phyloP scores from a whole-genome alignment of 2,329 filamentous ascomycete species.

The Nannizziopsis arthrosporioides region DNA sequence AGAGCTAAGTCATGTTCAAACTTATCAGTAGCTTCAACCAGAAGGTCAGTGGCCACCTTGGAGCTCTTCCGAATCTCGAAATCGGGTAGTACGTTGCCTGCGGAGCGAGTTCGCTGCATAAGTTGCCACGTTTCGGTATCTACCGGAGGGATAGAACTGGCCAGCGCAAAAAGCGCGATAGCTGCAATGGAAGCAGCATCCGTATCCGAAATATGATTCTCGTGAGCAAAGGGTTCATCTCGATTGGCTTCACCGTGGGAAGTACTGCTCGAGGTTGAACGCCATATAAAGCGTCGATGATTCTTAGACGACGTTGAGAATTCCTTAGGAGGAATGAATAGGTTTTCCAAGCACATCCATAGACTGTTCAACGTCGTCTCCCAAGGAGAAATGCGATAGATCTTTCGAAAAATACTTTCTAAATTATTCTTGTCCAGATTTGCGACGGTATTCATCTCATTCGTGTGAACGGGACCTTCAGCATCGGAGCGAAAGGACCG shows the following conservation, averaged over 20 bases:
- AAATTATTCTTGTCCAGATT: conserved; percentile 23
- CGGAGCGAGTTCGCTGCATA: conserved; percentile 34
- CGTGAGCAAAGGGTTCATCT: conserved; percentile 2
- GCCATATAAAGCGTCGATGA: conserved; percentile 16
- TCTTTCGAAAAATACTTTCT: conserved; percentile 25
- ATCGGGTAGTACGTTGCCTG: conserved; percentile 30
- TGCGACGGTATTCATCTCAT: conserved; percentile 8
- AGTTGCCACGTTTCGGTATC: conserved; percentile 29
- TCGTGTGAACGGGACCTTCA: not conserved
- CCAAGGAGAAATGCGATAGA: conserved; percentile 31
- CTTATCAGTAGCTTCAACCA: conserved; percentile 32
- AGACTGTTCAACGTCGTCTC: conserved; percentile 33
- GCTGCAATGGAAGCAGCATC: conserved; percentile 32
- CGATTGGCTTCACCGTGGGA: conserved; percentile 3
- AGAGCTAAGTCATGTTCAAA: conserved; percentile 43
- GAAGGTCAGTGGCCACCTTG: conserved; percentile 20
- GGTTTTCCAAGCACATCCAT: conserved; percentile 30
- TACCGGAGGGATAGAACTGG: conserved; percentile 28
- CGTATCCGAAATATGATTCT: conserved; percentile 27
- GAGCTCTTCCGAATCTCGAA: conserved; percentile 28
- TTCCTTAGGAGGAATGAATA: conserved; percentile 31
- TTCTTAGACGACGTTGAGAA: conserved; percentile 19
- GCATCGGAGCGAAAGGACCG: conserved; percentile 28
- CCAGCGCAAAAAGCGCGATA: conserved; percentile 29
- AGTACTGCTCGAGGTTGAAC: conserved; percentile 19